Conservation (phyloP, 2,329 filamentous ascomycete genomes). For the Talaromyces sp. region DNA sequence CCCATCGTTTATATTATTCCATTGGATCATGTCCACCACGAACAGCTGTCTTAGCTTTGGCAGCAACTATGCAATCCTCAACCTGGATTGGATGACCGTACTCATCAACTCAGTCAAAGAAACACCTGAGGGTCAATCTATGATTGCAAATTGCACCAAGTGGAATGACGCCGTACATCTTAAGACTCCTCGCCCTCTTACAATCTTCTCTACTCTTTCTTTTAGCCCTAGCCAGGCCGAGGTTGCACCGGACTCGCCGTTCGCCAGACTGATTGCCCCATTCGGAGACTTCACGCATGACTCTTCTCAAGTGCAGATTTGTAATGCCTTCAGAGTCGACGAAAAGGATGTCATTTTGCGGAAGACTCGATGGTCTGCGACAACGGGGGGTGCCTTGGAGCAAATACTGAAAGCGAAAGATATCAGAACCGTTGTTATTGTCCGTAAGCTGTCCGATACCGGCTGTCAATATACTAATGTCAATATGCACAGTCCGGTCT, state of each 20-base stretch:
- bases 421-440: slow-evolving; percentile 40
- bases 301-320: slow-evolving; percentile 29
- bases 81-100: slow-evolving; percentile 33
- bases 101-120: slow-evolving; percentile 32
- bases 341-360: slow-evolving; percentile 31
- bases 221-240: slow-evolving; percentile 35
- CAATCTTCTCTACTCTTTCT: slow-evolving; percentile 37
- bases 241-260: slow-evolving; percentile 30
- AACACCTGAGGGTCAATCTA: slow-evolving; percentile 29
- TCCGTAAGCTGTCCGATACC: slow-evolving; percentile 16
- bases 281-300: slow-evolving; percentile 25
- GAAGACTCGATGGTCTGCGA: slow-evolving; percentile 43
- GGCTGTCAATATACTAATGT: background rate
- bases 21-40: background rate
- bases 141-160: slow-evolving; percentile 29
- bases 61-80: slow-evolving; percentile 37
- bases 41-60: slow-evolving; percentile 25
- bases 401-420: slow-evolving; percentile 36
- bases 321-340: slow-evolving; percentile 28
- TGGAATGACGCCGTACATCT: slow-evolving; percentile 41
- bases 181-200: slow-evolving; percentile 30
- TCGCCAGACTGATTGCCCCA: slow-evolving; percentile 27
- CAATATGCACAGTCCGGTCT: slow-evolving; percentile 31
- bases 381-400: slow-evolving; percentile 37
- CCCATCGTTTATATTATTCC: background rate